Evolutionary conservation across 2,329 filamentous ascomycete genomes (phyloP).

Genomic region (Rosellinia necatrix): DNA sequence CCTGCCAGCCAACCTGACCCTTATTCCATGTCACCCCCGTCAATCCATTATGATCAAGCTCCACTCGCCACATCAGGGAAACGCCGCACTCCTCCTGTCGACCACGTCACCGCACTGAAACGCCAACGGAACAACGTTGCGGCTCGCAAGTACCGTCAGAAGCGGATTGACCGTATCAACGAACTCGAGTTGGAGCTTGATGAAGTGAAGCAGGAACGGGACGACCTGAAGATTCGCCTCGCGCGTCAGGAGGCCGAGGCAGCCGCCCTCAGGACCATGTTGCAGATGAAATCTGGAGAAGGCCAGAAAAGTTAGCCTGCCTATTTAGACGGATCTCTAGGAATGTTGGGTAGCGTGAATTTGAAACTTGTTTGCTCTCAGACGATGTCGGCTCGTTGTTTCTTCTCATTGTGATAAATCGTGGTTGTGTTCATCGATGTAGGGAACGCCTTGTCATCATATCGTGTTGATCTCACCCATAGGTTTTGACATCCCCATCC

Average conservation of each 20-base stretch:
- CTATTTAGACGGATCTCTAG: slow-evolving; percentile 11
- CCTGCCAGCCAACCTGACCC: slow-evolving; percentile 18
- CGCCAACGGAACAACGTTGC: slow-evolving; percentile 72
- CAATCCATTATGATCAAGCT: slow-evolving; percentile 28
- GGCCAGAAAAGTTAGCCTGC: slow-evolving; percentile 29
- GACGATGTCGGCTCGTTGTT: slow-evolving; percentile 41
- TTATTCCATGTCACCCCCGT: slow-evolving; percentile 26
- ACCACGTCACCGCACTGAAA: slow-evolving; percentile 51
- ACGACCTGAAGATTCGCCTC: slow-evolving; percentile 65
- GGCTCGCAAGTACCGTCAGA: slow-evolving; percentile 73
- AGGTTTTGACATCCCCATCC: neutral
- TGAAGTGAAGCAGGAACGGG: slow-evolving; percentile 63
- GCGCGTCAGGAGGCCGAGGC: slow-evolving; percentile 69
- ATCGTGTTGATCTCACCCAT: neutral
- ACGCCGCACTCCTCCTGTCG: slow-evolving; percentile 35
- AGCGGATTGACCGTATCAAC: slow-evolving; percentile 67
- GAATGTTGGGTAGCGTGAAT: slow-evolving; percentile 27
- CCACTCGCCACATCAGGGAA: slow-evolving; percentile 36
- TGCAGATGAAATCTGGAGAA: slow-evolving; percentile 42
- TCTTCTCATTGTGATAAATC: slow-evolving; percentile 30
- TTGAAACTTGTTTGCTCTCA: slow-evolving; percentile 32
- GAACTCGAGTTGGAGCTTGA: slow-evolving; percentile 65
- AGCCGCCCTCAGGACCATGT: slow-evolving; percentile 60
- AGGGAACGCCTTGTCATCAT: slow-evolving; percentile 41
- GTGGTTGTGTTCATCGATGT: slow-evolving; percentile 31